A percentile compares a stretch with the other conserved stretches of the same genome.
These are phyloP conservation scores for Phytophthora fragariaefolia DNA, from an alignment of 352 stramenopile genomes.

Conservation along the genomic window DNA sequence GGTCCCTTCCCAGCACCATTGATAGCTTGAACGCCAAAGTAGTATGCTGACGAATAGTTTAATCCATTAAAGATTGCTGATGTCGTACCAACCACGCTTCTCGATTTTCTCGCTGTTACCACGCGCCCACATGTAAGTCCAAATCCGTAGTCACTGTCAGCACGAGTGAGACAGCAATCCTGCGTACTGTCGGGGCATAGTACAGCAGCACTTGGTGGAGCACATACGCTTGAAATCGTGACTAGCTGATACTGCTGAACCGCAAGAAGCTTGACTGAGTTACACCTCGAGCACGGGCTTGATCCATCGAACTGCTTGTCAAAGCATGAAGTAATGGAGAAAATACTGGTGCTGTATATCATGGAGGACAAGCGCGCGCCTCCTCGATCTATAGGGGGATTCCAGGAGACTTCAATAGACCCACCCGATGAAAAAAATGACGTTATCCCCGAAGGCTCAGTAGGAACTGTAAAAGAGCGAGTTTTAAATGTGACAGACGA, in stretches of 20 bases:
- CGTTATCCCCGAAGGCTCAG: constrained; percentile 39
- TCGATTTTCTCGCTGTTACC: constrained; percentile 4
- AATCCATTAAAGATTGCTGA: constrained; percentile 48
- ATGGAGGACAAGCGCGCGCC: constrained; percentile 39
- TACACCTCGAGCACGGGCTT: constrained; percentile 40
- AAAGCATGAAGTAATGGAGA: constrained; percentile 41
- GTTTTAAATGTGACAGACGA: constrained; percentile 48
- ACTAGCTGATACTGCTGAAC: constrained; percentile 39
- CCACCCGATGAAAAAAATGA: constrained; percentile 45
- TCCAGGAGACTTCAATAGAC: constrained; percentile 62
- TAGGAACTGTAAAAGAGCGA: constrained; percentile 30
- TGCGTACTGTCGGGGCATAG: constrained; percentile 48
- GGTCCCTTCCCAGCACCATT: constrained; percentile 47
- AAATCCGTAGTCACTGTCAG: constrained; percentile 20
- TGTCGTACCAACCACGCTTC: constrained; percentile 43
- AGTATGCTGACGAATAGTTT: constrained; percentile 59
- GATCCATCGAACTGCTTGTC: not conserved
- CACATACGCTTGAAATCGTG: constrained; percentile 19
- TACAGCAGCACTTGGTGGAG: constrained; percentile 6
- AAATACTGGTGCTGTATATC: constrained; percentile 57
- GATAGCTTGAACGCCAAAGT: constrained; percentile 56
- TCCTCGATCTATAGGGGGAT: constrained; percentile 45
- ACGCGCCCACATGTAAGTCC: constrained; percentile 39
- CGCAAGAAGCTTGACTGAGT: constrained; percentile 30
- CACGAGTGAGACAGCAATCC: constrained; percentile 49